Percentiles rank a stretch among this genome's conserved stretches.
These are phyloP conservation scores for Fusarium nygamai DNA, from an alignment of 2,329 filamentous ascomycete genomes.

Conservation along the genomic window DNA sequence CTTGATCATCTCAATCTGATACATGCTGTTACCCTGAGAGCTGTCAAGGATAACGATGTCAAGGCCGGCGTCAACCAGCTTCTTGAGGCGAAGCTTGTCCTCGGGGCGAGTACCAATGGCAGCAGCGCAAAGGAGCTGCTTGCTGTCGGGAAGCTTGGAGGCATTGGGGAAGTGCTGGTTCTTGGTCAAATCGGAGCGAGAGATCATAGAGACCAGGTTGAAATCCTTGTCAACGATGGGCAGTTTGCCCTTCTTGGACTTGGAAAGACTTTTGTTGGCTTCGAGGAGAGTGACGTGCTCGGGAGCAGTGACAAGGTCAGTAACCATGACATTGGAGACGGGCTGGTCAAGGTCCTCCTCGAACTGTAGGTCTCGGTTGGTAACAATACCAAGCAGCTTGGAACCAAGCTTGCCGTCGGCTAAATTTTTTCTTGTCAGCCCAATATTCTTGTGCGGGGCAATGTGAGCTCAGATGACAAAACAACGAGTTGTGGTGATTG, in stretches of 20 bases:
- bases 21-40: conserved; percentile 98
- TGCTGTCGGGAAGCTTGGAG: conserved; percentile 95
- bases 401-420: conserved; percentile 93
- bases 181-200: conserved; percentile 96
- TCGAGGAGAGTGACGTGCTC: conserved; percentile 84
- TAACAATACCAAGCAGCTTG: conserved; percentile 97
- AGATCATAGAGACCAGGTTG: conserved; percentile 92
- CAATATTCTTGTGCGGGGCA: conserved; percentile 25
- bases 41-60: conserved; percentile 96
- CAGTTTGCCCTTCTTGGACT: conserved; percentile 98
- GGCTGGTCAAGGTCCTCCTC: conserved; percentile 77
- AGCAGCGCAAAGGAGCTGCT: conserved; percentile 95
- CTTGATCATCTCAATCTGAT: conserved; percentile 98
- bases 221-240: conserved; percentile 86
- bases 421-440: conserved; percentile 53
- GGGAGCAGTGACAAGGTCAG: conserved; percentile 87
- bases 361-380: conserved; percentile 97
- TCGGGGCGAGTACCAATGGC: conserved; percentile 95
- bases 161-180: conserved; percentile 97
- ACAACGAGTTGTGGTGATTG: conserved; percentile 27
- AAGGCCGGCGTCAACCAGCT: conserved; percentile 92
- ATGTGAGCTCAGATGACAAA: conserved; percentile 13
- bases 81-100: conserved; percentile 86
- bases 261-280: conserved; percentile 91
- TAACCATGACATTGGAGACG: conserved; percentile 94